Evolutionary conservation across 805 yeast genomes (phyloP).

Genomic region (Starmera caribaea): DNA sequence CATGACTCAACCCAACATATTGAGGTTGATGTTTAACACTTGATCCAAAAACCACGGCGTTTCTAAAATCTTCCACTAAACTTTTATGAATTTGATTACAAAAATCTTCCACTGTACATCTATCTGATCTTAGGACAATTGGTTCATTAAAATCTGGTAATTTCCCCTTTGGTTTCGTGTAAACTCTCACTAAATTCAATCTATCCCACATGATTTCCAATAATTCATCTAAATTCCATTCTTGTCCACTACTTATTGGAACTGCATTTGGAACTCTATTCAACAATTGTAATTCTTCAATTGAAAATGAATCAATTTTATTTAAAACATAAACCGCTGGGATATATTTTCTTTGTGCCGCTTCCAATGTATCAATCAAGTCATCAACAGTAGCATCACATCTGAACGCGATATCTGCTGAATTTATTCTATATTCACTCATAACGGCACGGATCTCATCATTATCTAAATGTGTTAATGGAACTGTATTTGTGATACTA

Average conservation of each 20-base stretch:
- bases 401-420: conserved; percentile 93
- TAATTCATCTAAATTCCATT: conserved; percentile 95
- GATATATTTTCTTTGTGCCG: conserved; percentile 81
- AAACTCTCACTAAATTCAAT: conserved; percentile 84
- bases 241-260: conserved; percentile 91
- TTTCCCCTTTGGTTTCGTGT: conserved; percentile 93
- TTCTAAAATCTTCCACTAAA: conserved; percentile 85
- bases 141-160: conserved; percentile 94
- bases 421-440: conserved; percentile 89
- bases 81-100: conserved; percentile 95
- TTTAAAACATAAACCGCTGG: conserved; percentile 93
- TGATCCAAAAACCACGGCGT: conserved; percentile 86
- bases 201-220: conserved; percentile 94
- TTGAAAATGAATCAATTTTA: conserved; percentile 90
- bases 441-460: conserved; percentile 95
- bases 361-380: conserved; percentile 88
- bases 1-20: conserved; percentile 81
- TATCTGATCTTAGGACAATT: conserved; percentile 75
- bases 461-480: conserved; percentile 80
- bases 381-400: conserved; percentile 98
- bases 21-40: conserved; percentile 98
- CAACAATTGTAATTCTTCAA: conserved; percentile 84
- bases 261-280: conserved; percentile 95
- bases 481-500: conserved; percentile 87
- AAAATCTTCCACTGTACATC: conserved; percentile 86